Evolutionary conservation across 2,329 filamentous ascomycete genomes (phyloP).

Genomic region (Ustulina deusta): DNA sequence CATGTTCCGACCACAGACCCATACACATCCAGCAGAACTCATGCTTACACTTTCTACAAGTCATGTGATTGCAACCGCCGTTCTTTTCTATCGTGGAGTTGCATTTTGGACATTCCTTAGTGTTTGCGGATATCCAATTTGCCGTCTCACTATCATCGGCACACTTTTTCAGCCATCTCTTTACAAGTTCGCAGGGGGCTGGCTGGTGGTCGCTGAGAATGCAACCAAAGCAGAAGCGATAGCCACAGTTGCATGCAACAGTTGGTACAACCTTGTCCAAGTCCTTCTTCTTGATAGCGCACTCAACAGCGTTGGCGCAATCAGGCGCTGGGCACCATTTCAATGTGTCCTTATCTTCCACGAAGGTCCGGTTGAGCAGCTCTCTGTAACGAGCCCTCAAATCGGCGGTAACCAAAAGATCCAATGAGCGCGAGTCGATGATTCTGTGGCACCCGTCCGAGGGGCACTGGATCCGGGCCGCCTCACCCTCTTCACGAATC

Average conservation of each 20-base stretch:
- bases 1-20: slow-evolving; percentile 98
- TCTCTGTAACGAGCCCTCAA: slow-evolving; percentile 78
- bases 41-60: slow-evolving; percentile 53
- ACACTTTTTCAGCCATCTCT: slow-evolving; percentile 97
- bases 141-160: slow-evolving; percentile 98
- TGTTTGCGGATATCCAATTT: slow-evolving; percentile 99
- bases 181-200: slow-evolving; percentile 89
- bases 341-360: slow-evolving; percentile 94
- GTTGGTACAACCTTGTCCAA: slow-evolving; percentile 88
- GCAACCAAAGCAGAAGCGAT: slow-evolving; percentile 96
- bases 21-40: slow-evolving; percentile 98
- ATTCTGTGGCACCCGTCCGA: slow-evolving; percentile 88
- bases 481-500: slow-evolving; percentile 94
- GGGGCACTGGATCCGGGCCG: slow-evolving; percentile 93
- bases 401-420: slow-evolving; percentile 75
- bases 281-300: slow-evolving; percentile 87
- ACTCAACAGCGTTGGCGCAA: slow-evolving; percentile 93
- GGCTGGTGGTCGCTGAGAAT: slow-evolving; percentile 91
- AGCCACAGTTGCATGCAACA: slow-evolving; percentile 84
- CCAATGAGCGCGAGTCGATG: slow-evolving; percentile 88
- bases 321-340: slow-evolving; percentile 99
- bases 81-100: slow-evolving; percentile 99
- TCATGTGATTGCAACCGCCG: slow-evolving; percentile 58
- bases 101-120: slow-evolving; percentile 97
- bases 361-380: slow-evolving; percentile 91